Evolutionary conservation across 2,329 filamentous ascomycete species (phyloP), one percentile per base, ranked within the genome.

Genomic region (Colletotrichum theobromicola): DNA sequence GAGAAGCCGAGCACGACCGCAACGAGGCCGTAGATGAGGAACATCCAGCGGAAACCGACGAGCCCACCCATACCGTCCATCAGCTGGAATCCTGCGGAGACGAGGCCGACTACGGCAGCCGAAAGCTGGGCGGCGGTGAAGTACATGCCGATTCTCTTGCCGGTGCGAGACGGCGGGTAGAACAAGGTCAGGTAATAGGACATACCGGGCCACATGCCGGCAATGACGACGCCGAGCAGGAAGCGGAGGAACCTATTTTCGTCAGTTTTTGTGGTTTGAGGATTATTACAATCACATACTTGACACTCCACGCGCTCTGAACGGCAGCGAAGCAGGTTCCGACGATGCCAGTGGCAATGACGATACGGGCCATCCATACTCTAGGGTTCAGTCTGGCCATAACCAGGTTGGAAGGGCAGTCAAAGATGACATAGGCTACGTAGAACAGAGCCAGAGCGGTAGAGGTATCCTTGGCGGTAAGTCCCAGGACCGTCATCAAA

Each of bases 131-230:
- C 91, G 1, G 95, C 95, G 3, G 95, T 98, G 82, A 95, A 98
- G 85, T 98, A 98, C 82, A 93, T 91, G 46, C 95, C 95, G 77
- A 98, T 97, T 50, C 95, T 90, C 86, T 97, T 97, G 16, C 94
- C 95, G 2, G 94, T 97, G 15, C 94, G 90, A 7, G 94, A 94
- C 0, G 95, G 95, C 8, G 95, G 95, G 81, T 98, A 98, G 87
- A 98, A 98, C 9, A 98, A 88, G 0, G 95, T 97, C 61, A 98
- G 88, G 81, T 98, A 98, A 83, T 97, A 97, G 12, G 95, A 92
- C 95, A 98, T 98, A 64, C 95, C 95, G 0, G 95, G 95, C 95
- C 95, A 98, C 93, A 98, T 95, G 61, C 95, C 95, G 2, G 95
- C 95, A 81, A 96, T 96, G 28, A 98, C 95, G 16, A 97, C 90